Percentiles rank a stretch among this genome's conserved stretches.
Evolutionary conservation across 2,329 filamentous ascomycete species (phyloP).

Genomic region (Proliferodiscus dingleyae): DNA sequence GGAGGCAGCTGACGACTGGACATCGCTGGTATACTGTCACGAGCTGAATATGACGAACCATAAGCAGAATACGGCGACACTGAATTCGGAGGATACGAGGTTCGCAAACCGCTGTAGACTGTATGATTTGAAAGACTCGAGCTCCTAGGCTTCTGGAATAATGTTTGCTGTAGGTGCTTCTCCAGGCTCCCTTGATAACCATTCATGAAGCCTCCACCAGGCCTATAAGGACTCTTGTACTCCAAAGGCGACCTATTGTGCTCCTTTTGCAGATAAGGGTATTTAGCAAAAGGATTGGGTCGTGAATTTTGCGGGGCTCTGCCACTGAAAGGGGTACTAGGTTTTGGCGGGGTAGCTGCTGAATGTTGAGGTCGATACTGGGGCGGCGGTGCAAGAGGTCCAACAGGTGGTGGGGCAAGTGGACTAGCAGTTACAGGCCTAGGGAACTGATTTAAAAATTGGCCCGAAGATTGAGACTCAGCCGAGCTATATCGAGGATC

Average conservation of each 20-base stretch:
- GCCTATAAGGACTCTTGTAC: constrained; percentile 56
- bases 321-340: constrained; percentile 25
- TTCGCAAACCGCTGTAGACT: constrained; percentile 3
- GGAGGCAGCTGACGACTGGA: constrained; percentile 10
- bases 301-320: constrained; percentile 13
- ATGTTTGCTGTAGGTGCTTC: constrained; percentile 26
- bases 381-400: constrained; percentile 10
- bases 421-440: neutral
- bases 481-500: constrained; percentile 25
- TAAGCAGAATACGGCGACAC: neutral
- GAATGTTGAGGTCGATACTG: constrained; percentile 16
- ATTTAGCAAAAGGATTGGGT: constrained; percentile 30
- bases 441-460: neutral
- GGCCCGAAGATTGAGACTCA: neutral
- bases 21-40: constrained; percentile 6
- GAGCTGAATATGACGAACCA: constrained; percentile 4
- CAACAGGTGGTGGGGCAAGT: neutral
- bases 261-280: constrained; percentile 53
- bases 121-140: constrained; percentile 8
- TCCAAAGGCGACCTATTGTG: constrained; percentile 53
- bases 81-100: constrained; percentile 12
- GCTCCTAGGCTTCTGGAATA: constrained; percentile 20
- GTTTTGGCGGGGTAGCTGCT: constrained; percentile 12
- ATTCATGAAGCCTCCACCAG: constrained; percentile 54
- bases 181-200: constrained; percentile 47